Base-by-base conservation (phyloP, 1,284 basidiomycete genomes). In the Inonotus obliquus region DNA sequence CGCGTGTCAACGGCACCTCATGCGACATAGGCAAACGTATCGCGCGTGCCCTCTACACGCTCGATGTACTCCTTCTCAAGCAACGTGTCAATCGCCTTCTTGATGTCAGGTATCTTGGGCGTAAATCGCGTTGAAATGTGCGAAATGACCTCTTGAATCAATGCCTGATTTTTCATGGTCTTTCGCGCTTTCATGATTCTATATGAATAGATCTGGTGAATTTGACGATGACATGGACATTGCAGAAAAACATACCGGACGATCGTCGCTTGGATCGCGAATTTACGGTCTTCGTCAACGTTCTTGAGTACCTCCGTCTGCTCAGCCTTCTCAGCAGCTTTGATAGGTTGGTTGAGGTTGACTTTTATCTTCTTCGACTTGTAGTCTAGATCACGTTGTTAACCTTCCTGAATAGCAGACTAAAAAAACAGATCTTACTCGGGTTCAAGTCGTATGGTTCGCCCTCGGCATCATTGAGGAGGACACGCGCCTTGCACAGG, bases 1-100 rank as follows among this genome's bases (percentile, higher is more conserved):
- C n/a, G 41, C 19, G n/a, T n/a, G 17, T n/a, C 7, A 17, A 44
- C n/a, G 7, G 44, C 29, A 35, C 4, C 54, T 44, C 69, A 81
- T 77, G 88, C 87, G 63, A 91, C 86, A 69, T 91, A 91, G 25
- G 86, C 85, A 70, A 91, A 91, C 54, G 85, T 87, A 71, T 91
- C 89, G 69, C 87, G 83, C 54, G 86, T 87, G 17, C 88, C 92
- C 29, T 93, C 91, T 27, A 92, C 89, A 41, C 96, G 88, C 73
- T 98, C 95, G 64, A 99, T 90, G 73, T 97, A 99, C 76, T 98
- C 97, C 76, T 98, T 97, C 79, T 99, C 96, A 59, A 99, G 83
- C 39, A 99, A 78, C 41, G 91, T 89, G 71, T 99, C 97, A 69
- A 99, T 98, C n/a, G 96, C 90, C 84, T 92, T 93, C 76, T 92